Conservation (phyloP, 305 asterid genomes). For the Solanum chacoense region DNA sequence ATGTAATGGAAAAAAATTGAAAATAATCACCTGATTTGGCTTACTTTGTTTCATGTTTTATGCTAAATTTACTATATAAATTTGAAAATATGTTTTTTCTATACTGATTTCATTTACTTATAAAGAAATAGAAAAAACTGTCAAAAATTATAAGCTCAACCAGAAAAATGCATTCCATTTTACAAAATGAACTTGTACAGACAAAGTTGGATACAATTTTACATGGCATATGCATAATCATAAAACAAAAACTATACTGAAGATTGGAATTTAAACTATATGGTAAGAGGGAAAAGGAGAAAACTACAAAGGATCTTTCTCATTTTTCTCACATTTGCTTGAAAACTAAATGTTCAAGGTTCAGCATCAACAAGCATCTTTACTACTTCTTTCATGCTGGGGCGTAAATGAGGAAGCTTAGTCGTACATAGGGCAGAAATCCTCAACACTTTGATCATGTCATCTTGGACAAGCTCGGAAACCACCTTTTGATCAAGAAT, state of each 20-base stretch:
- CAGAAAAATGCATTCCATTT: background rate
- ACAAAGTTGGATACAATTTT: background rate
- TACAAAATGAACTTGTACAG: background rate
- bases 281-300: background rate
- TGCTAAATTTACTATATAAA: background rate
- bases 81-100: background rate
- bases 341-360: slow-evolving; percentile 36
- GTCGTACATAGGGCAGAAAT: slow-evolving; percentile 65
- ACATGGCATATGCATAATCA: background rate
- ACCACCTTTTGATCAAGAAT: slow-evolving; percentile 60
- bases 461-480: slow-evolving; percentile 38
- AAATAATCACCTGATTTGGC: background rate
- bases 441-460: slow-evolving; percentile 67
- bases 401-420: slow-evolving; percentile 82
- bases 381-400: slow-evolving; percentile 78
- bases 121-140: background rate
- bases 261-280: background rate
- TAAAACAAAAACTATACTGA: background rate
- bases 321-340: slow-evolving; percentile 20
- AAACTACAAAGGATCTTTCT: background rate
- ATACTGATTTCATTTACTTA: background rate
- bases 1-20: background rate
- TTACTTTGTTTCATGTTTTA: background rate
- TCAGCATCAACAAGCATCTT: slow-evolving; percentile 83
- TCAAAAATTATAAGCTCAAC: background rate